A percentile compares a stretch with the other conserved stretches of the same genome.
These are phyloP conservation scores for Hanseniaspora guilliermondii DNA, from an alignment of 805 yeast species.

Conservation along the genomic window DNA sequence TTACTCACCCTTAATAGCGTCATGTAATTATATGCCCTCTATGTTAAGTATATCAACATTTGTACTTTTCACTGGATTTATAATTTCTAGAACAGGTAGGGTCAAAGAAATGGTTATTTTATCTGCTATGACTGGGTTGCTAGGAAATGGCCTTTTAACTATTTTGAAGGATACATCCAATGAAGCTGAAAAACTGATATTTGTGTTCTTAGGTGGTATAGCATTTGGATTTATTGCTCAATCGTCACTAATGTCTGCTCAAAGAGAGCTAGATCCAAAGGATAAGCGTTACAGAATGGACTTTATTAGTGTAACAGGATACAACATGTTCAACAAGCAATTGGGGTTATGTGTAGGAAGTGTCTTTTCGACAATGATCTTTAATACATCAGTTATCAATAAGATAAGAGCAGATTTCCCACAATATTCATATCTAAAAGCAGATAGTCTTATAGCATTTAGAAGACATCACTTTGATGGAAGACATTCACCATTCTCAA, in stretches of 20 bases:
- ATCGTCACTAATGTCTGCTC: conserved; percentile 24
- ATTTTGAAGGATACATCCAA: conserved; percentile 26
- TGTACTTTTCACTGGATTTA: conserved; percentile 21
- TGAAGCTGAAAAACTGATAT: conserved; percentile 26
- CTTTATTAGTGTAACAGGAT: conserved; percentile 21
- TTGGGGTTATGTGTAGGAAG: conserved; percentile 22
- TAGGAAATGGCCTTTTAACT: conserved; percentile 29
- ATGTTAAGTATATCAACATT: conserved; percentile 17
- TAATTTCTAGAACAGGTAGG: conserved; percentile 26
- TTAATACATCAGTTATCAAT: conserved; percentile 19
- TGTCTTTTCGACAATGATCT: conserved; percentile 21
- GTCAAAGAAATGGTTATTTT: conserved; percentile 29
- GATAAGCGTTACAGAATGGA: conserved; percentile 17
- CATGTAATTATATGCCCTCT: conserved; percentile 21
- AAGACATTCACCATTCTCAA: conserved; percentile 16
- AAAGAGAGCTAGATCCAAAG: conserved; percentile 21
- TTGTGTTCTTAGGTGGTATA: conserved; percentile 29
- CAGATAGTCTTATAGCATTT: conserved; percentile 18
- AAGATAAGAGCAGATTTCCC: conserved; percentile 13
- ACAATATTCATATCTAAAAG: conserved; percentile 13
- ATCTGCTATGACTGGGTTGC: conserved; percentile 24
- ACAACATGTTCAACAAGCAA: conserved; percentile 20
- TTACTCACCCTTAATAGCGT: conserved; percentile 21
- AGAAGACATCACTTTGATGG: conserved; percentile 21
- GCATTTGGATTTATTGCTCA: conserved; percentile 30